These are phyloP conservation scores for Penicillium diatomitis DNA, from an alignment of 495 filamentous ascomycete species.

Conservation along the genomic window DNA sequence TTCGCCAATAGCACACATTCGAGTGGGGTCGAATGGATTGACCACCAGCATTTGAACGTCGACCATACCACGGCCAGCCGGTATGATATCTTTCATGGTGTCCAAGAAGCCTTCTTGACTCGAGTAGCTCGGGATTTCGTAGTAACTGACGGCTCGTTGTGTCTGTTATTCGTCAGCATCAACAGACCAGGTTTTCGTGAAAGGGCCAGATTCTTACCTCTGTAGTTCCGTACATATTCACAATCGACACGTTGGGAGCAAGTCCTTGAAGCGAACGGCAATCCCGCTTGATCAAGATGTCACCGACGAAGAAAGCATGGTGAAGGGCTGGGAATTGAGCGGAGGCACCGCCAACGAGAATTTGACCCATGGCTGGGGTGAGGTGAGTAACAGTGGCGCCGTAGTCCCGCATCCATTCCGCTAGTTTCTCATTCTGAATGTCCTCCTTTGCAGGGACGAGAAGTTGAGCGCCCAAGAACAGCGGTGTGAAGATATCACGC, in stretches of 20 bases:
- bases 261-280: constrained; percentile 70
- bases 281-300: constrained; percentile 80
- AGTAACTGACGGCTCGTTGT: constrained; percentile 79
- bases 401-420: constrained; percentile 83
- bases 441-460: constrained; percentile 75
- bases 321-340: constrained; percentile 69
- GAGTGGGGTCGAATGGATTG: constrained; percentile 61
- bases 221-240: constrained; percentile 90
- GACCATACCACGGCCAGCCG: constrained; percentile 82
- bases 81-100: constrained; percentile 67
- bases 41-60: constrained; percentile 91
- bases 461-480: constrained; percentile 78
- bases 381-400: constrained; percentile 79
- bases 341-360: constrained; percentile 77
- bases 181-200: too few species aligned
- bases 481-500: constrained; percentile 86
- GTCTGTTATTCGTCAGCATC: constrained; percentile 29
- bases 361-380: constrained; percentile 92
- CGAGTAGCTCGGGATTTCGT: constrained; percentile 63
- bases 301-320: constrained; percentile 88
- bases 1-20: constrained; percentile 72
- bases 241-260: constrained; percentile 69
- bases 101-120: constrained; percentile 61
- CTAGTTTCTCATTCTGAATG: constrained; percentile 80
- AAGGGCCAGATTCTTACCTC: constrained; percentile 31